Evolutionary conservation across 805 yeast species (phyloP).

Genomic region (Yarrowia sp.): DNA sequence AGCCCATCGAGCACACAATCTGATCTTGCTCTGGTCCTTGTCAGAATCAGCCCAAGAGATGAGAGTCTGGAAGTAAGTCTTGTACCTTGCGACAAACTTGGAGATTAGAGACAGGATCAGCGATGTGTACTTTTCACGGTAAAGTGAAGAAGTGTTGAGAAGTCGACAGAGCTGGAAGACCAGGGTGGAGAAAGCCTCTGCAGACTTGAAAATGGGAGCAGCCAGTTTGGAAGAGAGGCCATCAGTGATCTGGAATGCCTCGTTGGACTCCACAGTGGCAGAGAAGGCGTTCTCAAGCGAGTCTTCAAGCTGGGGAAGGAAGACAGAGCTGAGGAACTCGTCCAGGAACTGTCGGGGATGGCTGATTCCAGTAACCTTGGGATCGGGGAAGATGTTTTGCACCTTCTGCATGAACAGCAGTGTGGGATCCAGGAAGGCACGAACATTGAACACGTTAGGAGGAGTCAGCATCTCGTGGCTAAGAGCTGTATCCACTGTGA

Average conservation of each 20-base stretch:
- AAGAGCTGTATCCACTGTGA: slow-evolving; percentile 65
- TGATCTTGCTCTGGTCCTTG: slow-evolving; percentile 38
- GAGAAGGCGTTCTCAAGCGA: slow-evolving; percentile 62
- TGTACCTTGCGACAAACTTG: slow-evolving; percentile 42
- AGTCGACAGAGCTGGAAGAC: slow-evolving; percentile 58
- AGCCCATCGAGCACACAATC: slow-evolving; percentile 39
- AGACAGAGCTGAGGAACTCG: slow-evolving; percentile 67
- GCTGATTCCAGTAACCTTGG: slow-evolving; percentile 50
- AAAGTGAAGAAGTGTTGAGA: slow-evolving; percentile 66
- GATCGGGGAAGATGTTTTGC: slow-evolving; percentile 52
- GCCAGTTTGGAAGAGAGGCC: slow-evolving; percentile 46
- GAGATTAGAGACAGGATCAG: slow-evolving; percentile 47
- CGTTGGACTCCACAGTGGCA: slow-evolving; percentile 53
- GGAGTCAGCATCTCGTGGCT: slow-evolving; percentile 71
- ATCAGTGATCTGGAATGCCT: slow-evolving; percentile 51
- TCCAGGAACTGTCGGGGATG: slow-evolving; percentile 55
- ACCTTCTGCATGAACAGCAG: slow-evolving; percentile 71
- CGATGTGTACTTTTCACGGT: slow-evolving; percentile 61
- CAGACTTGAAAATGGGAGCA: slow-evolving; percentile 53
- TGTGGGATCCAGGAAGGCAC: slow-evolving; percentile 75
- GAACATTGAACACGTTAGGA: slow-evolving; percentile 78
- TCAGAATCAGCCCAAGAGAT: slow-evolving; percentile 33
- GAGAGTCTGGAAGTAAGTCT: slow-evolving; percentile 39
- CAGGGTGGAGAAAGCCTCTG: slow-evolving; percentile 57
- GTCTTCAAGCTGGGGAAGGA: slow-evolving; percentile 67